These are phyloP conservation scores for Dichotomopilus funicola DNA, from an alignment of 2,329 filamentous ascomycete species.

Conservation along the genomic window DNA sequence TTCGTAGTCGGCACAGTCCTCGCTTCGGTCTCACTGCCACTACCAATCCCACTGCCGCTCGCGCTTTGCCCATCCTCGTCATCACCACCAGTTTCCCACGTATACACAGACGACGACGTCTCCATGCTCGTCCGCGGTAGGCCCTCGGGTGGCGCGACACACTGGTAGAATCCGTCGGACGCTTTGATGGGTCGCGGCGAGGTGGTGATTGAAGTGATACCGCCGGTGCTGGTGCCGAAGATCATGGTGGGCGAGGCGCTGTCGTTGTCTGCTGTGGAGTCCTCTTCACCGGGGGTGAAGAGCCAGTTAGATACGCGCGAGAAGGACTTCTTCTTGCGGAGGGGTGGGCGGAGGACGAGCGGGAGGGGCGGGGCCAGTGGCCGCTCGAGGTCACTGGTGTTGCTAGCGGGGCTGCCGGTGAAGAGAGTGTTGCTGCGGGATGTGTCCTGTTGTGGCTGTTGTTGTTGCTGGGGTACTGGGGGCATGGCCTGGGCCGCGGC, in stretches of 20 bases:
- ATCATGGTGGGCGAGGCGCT: conserved; percentile 27
- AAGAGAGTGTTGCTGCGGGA: conserved; percentile 5
- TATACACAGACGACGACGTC: conserved; percentile 35
- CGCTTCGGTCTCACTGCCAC: conserved; percentile 27
- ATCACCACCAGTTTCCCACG: conserved; percentile 39
- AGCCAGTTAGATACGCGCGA: conserved; percentile 56
- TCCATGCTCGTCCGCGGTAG: conserved; percentile 37
- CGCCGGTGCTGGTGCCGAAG: conserved; percentile 32
- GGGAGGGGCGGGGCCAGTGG: conserved; percentile 51
- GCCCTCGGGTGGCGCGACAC: conserved; percentile 35
- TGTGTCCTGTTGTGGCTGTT: conserved; percentile 12
- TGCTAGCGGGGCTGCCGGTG: conserved; percentile 17
- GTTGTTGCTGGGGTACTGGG: conserved; percentile 6
- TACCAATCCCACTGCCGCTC: conserved; percentile 16
- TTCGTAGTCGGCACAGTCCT: conserved; percentile 45
- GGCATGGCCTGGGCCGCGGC: conserved; percentile 14
- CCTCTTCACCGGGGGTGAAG: conserved; percentile 34
- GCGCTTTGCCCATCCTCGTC: conserved; percentile 17
- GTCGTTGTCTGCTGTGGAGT: not conserved
- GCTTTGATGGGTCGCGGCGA: conserved; percentile 45
- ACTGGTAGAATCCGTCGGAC: conserved; percentile 54
- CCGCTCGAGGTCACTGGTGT: conserved; percentile 27
- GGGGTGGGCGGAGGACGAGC: conserved; percentile 51
- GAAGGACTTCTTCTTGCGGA: conserved; percentile 63
- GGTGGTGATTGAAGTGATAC: conserved; percentile 38